Evolutionary conservation across 306 rosid species (phyloP).

Genomic region (Prunus salicina): DNA sequence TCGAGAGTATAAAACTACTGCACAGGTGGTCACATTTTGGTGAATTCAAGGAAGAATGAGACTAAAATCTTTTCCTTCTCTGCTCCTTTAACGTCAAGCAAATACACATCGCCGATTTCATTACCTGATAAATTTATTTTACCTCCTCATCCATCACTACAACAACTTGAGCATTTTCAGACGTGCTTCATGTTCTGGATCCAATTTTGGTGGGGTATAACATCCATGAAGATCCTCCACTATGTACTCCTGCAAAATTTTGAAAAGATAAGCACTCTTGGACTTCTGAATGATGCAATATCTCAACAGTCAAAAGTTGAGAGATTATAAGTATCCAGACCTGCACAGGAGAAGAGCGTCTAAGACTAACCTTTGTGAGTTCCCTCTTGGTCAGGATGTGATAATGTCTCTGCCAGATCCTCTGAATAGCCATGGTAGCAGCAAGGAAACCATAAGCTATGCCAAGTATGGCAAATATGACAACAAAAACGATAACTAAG

Average conservation of each 20-base stretch:
- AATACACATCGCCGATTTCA: conserved; percentile 7
- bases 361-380: conserved; percentile 70
- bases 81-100: conserved; percentile 16
- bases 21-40: neutral
- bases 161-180: conserved; percentile 92
- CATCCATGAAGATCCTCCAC: conserved; percentile 89
- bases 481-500: conserved; percentile 81
- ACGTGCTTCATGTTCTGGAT: conserved; percentile 82
- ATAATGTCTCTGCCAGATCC: conserved; percentile 99
- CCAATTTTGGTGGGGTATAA: conserved; percentile 86
- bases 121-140: conserved; percentile 5
- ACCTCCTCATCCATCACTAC: conserved; percentile 26
- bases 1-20: neutral
- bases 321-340: neutral
- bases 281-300: neutral
- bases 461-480: conserved; percentile 96
- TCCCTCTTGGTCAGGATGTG: conserved; percentile 97
- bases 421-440: conserved; percentile 93
- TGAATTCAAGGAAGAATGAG: conserved; percentile 11
- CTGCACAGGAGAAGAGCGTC: neutral
- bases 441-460: conserved; percentile 98
- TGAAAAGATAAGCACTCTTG: neutral
- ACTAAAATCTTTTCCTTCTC: conserved; percentile 21
- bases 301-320: neutral
- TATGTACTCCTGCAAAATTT: conserved; percentile 69